These are phyloP conservation scores for Musa itinerans DNA, from an alignment of 176 grass and related monocot genomes.

Conservation along the genomic window DNA sequence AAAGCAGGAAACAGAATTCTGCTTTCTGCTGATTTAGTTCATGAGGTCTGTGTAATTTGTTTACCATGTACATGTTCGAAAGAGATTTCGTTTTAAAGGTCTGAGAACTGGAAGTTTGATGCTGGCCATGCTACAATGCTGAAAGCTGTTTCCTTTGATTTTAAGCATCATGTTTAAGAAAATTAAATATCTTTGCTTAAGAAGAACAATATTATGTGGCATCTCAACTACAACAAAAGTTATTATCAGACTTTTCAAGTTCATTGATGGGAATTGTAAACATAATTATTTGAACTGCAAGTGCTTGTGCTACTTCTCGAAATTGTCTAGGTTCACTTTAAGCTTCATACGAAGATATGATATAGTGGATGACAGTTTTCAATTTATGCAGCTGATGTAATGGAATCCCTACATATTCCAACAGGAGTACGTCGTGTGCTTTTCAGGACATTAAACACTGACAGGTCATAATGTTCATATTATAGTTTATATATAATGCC, in stretches of 20 bases:
- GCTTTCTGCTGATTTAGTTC: too few relatives aligned
- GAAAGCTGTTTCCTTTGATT: background rate
- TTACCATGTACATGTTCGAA: too few relatives aligned
- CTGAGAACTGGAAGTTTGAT: background rate
- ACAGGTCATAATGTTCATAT: conserved; percentile 28
- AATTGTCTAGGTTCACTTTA: background rate
- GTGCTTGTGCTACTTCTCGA: background rate
- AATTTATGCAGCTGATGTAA: conserved; percentile 48
- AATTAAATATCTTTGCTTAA: background rate
- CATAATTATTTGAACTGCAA: too few relatives aligned
- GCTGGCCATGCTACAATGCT: background rate
- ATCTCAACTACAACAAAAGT: background rate
- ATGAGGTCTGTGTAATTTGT: too few relatives aligned
- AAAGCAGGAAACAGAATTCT: too few relatives aligned
- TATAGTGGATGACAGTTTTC: background rate
- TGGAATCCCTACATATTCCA: conserved; percentile 58
- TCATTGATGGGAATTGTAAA: background rate
- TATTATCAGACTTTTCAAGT: background rate
- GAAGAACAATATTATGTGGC: background rate
- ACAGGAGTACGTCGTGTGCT: conserved; percentile 69
- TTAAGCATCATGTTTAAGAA: background rate
- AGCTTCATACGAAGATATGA: background rate
- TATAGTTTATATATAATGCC: background rate
- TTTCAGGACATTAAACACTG: conserved; percentile 82
- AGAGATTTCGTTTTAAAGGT: too few relatives aligned